Conservation (phyloP, 495 filamentous ascomycete species). For the Penicillium ochrochloron region DNA sequence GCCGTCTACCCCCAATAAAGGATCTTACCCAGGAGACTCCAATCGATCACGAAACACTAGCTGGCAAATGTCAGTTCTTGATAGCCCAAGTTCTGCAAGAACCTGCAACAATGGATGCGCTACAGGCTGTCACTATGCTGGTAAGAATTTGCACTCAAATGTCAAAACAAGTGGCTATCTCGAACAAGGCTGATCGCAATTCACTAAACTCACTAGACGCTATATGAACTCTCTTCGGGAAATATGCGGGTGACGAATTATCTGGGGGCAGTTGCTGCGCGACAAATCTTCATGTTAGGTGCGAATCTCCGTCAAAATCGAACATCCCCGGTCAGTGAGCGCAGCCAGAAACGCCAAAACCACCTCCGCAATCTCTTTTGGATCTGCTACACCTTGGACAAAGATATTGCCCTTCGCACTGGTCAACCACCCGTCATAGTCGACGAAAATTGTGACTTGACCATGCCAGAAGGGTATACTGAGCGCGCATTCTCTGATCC, state of each 20-base stretch:
- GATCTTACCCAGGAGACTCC: not conserved
- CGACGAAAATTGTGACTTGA: constrained; percentile 59
- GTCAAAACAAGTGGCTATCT: not conserved
- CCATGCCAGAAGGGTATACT: constrained; percentile 50
- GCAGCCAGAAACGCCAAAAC: constrained; percentile 24
- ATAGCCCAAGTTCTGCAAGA: constrained; percentile 49
- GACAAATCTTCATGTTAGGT: constrained; percentile 54
- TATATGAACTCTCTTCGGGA: constrained; percentile 50
- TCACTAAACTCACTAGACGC: constrained; percentile 29
- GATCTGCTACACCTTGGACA: constrained; percentile 57
- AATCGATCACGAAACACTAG: constrained; percentile 43
- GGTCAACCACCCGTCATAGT: constrained; percentile 56
- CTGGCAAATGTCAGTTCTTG: constrained; percentile 44
- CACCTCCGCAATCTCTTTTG: constrained; percentile 58
- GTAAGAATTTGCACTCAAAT: too few species aligned
- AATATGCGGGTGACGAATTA: constrained; percentile 51
- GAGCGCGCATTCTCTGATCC: constrained; percentile 38
- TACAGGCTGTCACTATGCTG: constrained; percentile 51
- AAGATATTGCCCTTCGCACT: constrained; percentile 53
- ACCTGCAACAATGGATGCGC: constrained; percentile 38
- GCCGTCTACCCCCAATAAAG: constrained; percentile 34
- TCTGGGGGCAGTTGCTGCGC: constrained; percentile 45
- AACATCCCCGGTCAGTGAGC: constrained; percentile 5
- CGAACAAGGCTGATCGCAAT: not conserved
- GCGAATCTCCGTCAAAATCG: constrained; percentile 35